Conservation (phyloP, 176 grass and related monocot species). For the Bonia amplexicaulis region DNA sequence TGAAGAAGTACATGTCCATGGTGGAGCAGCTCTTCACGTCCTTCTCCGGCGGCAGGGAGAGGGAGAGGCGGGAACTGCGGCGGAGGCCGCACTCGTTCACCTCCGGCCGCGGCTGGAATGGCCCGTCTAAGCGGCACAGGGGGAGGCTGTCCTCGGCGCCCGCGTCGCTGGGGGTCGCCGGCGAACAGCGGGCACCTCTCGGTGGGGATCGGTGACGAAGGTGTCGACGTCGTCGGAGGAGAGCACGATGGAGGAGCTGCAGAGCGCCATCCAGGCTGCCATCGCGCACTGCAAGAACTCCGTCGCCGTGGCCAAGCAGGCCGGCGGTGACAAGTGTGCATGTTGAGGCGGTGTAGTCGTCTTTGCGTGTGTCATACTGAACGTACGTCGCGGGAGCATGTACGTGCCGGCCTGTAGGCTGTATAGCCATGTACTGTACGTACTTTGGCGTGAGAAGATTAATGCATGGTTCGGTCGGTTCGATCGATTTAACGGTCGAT, state of each 20-base stretch:
- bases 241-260: conserved; percentile 95
- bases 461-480: background rate
- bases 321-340: background rate
- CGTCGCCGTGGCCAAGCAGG: conserved; percentile 31
- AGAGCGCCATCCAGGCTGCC: conserved; percentile 90
- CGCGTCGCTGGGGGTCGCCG: conserved; percentile 52
- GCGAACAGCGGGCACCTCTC: conserved; percentile 59
- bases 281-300: conserved; percentile 98
- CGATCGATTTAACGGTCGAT: background rate
- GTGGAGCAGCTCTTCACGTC: conserved; percentile 49
- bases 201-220: conserved; percentile 29
- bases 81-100: conserved; percentile 43
- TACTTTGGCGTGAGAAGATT: background rate
- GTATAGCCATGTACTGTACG: background rate
- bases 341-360: background rate
- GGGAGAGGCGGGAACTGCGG: conserved; percentile 12
- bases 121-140: background rate
- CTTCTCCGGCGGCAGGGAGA: conserved; percentile 2
- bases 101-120: conserved; percentile 14
- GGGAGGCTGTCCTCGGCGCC: conserved; percentile 53
- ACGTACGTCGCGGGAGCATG: background rate
- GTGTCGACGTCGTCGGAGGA: conserved; percentile 70
- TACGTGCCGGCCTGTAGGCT: background rate
- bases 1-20: conserved; percentile 55
- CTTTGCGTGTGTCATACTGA: background rate